Percentiles rank a stretch among this genome's conserved stretches.
Conservation (phyloP, 306 rosid species). For the Rosa rugosa region DNA sequence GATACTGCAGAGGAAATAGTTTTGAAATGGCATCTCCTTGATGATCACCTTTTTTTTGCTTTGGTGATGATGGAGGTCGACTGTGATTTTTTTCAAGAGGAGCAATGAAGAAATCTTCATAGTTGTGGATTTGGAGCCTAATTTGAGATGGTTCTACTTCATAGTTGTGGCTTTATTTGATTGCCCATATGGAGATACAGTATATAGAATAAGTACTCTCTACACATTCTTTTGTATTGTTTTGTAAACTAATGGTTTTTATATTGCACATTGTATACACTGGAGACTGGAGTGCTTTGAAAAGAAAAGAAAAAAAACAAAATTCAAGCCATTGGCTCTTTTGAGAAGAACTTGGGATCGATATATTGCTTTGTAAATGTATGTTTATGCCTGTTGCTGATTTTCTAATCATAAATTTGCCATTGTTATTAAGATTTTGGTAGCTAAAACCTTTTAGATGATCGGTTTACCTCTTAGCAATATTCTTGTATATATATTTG, state of each 20-base stretch:
- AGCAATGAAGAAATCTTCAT: neutral
- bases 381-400: too few relatives aligned
- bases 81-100: neutral
- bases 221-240: neutral
- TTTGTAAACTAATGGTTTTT: neutral
- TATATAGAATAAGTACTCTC: neutral
- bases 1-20: conserved; percentile 44
- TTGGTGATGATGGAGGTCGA: neutral
- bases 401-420: too few relatives aligned
- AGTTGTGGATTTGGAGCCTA: neutral
- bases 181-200: neutral
- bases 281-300: neutral
- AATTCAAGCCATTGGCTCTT: neutral
- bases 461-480: too few relatives aligned
- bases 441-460: too few relatives aligned
- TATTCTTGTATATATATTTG: too few relatives aligned
- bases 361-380: too few relatives aligned
- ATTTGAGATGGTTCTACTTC: neutral
- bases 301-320: too few relatives aligned
- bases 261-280: neutral
- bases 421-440: too few relatives aligned
- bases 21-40: conserved; percentile 36
- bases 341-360: neutral
- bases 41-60: neutral
- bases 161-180: neutral